A percentile compares a stretch with the other conserved stretches of the same genome.
Conservation (phyloP, 2,329 filamentous ascomycete species). For the Exophiala bonariae region DNA sequence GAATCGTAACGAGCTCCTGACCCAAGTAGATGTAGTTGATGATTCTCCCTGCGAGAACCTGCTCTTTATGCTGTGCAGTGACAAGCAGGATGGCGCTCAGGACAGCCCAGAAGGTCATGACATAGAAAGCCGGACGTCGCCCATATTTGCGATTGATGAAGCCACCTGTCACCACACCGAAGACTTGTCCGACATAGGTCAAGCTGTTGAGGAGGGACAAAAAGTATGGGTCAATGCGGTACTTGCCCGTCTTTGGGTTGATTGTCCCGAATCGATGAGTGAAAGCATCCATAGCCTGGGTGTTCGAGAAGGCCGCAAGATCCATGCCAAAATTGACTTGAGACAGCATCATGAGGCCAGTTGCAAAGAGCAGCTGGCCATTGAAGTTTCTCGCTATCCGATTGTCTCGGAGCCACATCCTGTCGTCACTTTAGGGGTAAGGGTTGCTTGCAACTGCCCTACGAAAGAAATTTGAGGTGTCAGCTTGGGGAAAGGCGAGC, state of each 20-base stretch:
- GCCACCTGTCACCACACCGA: constrained; percentile 11
- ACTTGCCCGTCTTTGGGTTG: neutral
- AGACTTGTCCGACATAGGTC: constrained; percentile 4
- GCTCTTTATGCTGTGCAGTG: constrained; percentile 14
- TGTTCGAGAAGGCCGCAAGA: neutral
- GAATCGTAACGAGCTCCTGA: constrained; percentile 14
- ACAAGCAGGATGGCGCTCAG: constrained; percentile 10
- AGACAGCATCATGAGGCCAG: neutral
- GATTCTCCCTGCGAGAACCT: constrained; percentile 13
- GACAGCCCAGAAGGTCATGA: constrained; percentile 15
- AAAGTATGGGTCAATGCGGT: neutral
- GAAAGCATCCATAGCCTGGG: neutral
- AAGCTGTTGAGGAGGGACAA: constrained; percentile 1
- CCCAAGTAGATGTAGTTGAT: constrained; percentile 19
- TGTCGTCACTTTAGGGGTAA: too few species aligned
- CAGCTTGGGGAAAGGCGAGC: too few species aligned
- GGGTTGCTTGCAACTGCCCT: too few species aligned
- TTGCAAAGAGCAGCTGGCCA: neutral
- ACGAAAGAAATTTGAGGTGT: too few species aligned
- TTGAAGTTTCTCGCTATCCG: neutral
- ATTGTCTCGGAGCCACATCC: neutral
- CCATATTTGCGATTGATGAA: constrained; percentile 11
- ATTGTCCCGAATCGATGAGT: neutral
- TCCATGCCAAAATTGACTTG: constrained; percentile 1
- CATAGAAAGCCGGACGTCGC: constrained; percentile 10